Evolutionary conservation across 1,284 basidiomycete genomes (phyloP).

Genomic region (Marasmius sp.): DNA sequence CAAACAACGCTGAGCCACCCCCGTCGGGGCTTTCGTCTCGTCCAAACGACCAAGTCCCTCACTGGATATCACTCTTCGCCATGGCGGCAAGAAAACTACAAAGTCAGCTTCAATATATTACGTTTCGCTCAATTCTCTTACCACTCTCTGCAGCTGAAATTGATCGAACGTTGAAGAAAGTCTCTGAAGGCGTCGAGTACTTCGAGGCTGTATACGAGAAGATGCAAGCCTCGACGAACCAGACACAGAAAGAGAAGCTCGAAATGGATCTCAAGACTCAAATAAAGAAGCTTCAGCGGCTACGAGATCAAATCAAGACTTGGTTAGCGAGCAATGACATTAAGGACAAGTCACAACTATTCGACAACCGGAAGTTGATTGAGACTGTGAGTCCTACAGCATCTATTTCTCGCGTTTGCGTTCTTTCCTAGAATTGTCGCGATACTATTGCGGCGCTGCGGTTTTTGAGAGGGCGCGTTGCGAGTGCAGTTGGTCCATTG

Average conservation of each 20-base stretch:
- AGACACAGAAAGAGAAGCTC: constrained; percentile 96
- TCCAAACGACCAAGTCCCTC: constrained; percentile 5
- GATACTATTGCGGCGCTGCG: neutral
- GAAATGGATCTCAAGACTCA: constrained; percentile 95
- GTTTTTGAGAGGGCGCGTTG: neutral
- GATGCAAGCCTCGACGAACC: constrained; percentile 91
- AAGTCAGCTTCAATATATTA: constrained; percentile 44
- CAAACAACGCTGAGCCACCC: neutral
- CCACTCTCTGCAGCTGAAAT: constrained; percentile 74
- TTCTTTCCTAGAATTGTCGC: neutral
- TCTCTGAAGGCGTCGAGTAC: constrained; percentile 89
- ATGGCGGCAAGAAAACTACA: constrained; percentile 86
- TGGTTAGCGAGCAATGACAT: constrained; percentile 99
- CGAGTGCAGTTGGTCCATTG: neutral
- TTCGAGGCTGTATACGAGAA: constrained; percentile 97
- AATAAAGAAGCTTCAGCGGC: constrained; percentile 98
- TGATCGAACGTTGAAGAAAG: constrained; percentile 94
- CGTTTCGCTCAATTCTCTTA: constrained; percentile 6
- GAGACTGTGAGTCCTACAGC: constrained; percentile 79
- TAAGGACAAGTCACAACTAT: constrained; percentile 94
- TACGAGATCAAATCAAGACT: constrained; percentile 99
- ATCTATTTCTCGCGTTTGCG: constrained; percentile 7
- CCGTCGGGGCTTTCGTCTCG: neutral
- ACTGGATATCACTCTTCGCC: constrained; percentile 27
- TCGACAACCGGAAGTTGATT: constrained; percentile 94